phyloP scores from a whole-genome alignment of 2,329 filamentous ascomycete species.

The Neofusicoccum umdonicola region DNA sequence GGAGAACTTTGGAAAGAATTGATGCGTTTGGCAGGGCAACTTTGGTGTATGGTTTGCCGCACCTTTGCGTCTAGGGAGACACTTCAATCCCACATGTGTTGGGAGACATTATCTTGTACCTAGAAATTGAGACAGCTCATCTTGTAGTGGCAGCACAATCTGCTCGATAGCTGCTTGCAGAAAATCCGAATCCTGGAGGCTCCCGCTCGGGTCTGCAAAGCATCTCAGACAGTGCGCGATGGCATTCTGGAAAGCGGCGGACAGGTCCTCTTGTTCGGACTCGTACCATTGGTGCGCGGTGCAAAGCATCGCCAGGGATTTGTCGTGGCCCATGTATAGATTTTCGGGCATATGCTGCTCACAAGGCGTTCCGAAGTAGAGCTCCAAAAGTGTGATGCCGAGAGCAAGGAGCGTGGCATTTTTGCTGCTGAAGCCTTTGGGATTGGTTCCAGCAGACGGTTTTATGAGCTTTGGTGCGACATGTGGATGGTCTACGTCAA shows the following conservation, averaged over 20 bases:
- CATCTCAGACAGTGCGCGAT: constrained; percentile 35
- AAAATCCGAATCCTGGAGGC: constrained; percentile 33
- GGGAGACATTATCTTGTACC: constrained; percentile 24
- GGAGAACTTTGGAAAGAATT: too few relatives aligned
- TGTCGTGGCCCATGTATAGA: not conserved
- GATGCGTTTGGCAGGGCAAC: too few relatives aligned
- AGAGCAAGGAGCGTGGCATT: constrained; percentile 35
- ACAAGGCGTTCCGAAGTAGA: constrained; percentile 36
- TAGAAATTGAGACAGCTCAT: constrained; percentile 36
- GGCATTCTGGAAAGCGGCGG: constrained; percentile 34
- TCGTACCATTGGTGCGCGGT: constrained; percentile 36
- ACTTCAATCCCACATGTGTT: too few relatives aligned
- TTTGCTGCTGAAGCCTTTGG: constrained; percentile 29
- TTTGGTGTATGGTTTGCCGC: too few relatives aligned
- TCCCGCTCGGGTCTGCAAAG: constrained; percentile 34
- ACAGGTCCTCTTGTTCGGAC: constrained; percentile 34
- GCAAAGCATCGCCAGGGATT: constrained; percentile 24
- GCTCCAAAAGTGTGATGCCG: constrained; percentile 34
- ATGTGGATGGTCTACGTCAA: constrained; percentile 35
- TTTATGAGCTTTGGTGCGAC: constrained; percentile 24
- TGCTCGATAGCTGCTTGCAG: constrained; percentile 37
- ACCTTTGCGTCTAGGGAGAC: too few relatives aligned
- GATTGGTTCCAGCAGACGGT: constrained; percentile 12
- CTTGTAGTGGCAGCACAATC: constrained; percentile 37
- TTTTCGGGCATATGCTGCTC: constrained; percentile 30